A percentile compares a stretch with the other conserved stretches of the same genome.
phyloP scores from a whole-genome alignment of 257 asterid species.

The Nicotiana noctiflora region DNA sequence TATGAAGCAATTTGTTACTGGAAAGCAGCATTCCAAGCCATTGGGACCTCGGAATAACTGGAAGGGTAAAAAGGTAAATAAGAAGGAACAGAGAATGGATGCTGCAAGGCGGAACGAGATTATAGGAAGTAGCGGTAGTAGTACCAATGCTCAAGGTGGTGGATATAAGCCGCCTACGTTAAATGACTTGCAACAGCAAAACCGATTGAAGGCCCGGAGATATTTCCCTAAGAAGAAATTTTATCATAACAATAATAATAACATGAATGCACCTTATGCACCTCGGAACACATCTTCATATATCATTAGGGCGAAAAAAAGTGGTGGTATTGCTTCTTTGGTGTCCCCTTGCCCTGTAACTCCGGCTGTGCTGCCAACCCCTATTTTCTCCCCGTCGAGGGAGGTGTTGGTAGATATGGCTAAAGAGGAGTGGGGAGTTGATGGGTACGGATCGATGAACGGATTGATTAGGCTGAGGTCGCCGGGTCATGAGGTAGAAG shows the following conservation, averaged over 20 bases:
- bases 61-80: conserved; percentile 60
- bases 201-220: conserved; percentile 52
- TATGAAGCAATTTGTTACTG: conserved; percentile 25
- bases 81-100: conserved; percentile 34
- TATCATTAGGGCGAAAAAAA: conserved; percentile 64
- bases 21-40: conserved; percentile 23
- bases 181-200: conserved; percentile 63
- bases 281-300: conserved; percentile 67
- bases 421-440: conserved; percentile 85
- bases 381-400: conserved; percentile 71
- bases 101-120: conserved; percentile 43
- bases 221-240: conserved; percentile 25
- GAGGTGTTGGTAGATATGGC: conserved; percentile 85
- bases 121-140: conserved; percentile 17
- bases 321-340: conserved; percentile 73
- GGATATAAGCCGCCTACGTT: conserved; percentile 52
- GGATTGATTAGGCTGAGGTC: conserved; percentile 78
- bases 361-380: conserved; percentile 73
- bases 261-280: conserved; percentile 52
- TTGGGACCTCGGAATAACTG: conserved; percentile 66
- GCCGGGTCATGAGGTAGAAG: conserved; percentile 51
- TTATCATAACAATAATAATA: conserved; percentile 8
- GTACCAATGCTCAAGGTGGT: not conserved
- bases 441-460: conserved; percentile 86
- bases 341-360: conserved; percentile 77